phyloP scores from a whole-genome alignment of 345 rosid species.

The Populus ilicifolia region DNA sequence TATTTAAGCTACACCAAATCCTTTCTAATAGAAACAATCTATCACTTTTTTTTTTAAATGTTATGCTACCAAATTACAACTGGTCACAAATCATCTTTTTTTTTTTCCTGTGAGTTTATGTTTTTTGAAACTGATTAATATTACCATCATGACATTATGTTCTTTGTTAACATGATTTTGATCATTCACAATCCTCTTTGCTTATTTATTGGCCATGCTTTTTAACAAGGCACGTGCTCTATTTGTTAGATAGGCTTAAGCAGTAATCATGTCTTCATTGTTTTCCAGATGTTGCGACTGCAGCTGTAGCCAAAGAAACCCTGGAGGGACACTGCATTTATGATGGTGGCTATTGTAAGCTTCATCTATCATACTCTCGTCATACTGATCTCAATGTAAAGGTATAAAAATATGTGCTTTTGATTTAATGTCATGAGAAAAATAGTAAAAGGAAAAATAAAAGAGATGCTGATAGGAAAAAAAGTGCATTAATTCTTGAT shows the following conservation, averaged over 20 bases:
- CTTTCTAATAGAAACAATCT: neutral
- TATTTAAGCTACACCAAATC: neutral
- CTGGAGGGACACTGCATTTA: constrained; percentile 97
- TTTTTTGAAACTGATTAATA: neutral
- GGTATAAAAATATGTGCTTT: constrained; percentile 76
- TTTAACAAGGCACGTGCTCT: neutral
- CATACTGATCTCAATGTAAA: constrained; percentile 99
- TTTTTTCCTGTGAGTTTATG: neutral
- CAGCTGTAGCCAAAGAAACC: constrained; percentile 81
- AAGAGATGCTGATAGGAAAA: constrained; percentile 37
- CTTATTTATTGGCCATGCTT: neutral
- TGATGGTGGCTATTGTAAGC: constrained; percentile 99
- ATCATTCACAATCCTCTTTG: neutral
- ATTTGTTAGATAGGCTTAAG: neutral
- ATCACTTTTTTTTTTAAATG: neutral
- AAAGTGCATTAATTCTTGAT: constrained; percentile 37
- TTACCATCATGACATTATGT: neutral
- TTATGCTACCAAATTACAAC: neutral
- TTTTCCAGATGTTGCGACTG: constrained; percentile 69
- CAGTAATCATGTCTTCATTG: constrained; percentile 13
- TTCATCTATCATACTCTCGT: constrained; percentile 99
- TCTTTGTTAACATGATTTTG: neutral
- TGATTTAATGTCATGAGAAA: constrained; percentile 50
- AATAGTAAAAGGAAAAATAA: constrained; percentile 26
- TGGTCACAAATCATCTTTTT: neutral